Base-by-base conservation (phyloP, 2,329 filamentous ascomycete genomes). In the Orbilia ellipsospora region DNA sequence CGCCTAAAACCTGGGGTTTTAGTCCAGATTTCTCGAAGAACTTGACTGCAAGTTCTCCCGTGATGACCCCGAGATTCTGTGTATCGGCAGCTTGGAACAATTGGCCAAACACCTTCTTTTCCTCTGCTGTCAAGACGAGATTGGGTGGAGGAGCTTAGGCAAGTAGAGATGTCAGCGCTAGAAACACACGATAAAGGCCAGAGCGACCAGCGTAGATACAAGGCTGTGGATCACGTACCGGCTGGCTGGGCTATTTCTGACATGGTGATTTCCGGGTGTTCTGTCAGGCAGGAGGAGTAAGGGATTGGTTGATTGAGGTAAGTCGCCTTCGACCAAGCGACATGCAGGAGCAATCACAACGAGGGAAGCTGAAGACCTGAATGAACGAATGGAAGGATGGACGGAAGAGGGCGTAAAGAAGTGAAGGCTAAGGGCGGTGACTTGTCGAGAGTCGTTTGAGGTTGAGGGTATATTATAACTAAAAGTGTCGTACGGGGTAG, bases 21-120 rank as follows among this genome's bases (percentile, higher is more conserved):
- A 99, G 86, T 79, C 92, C 90, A 54, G 95, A 98, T 86, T 95
- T 95, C 83, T 98, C 94, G 82, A 99, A 99, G 86, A 99, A 98
- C 82, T 93, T 92, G 82, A 99, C 94, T 73, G 95, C 95, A 77
- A 96, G 88, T 83, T 99, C 95, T 83, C 95, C 95, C 16, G 95
- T 97, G 40, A 99, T 92, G 78, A 98, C 93, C 67, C 94, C 93
- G 70, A 97, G 90, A 81, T 89, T 91, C 80, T 97, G 95, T 73
- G 90, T 91, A 83, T 99, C 95, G 78, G 95, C 95, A 80, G 93
- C 90, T 82, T 92, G 90, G 84, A 99, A 97, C 77, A 99, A 90
- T 83, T 95, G 93, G 79, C 91, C 92, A 83, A 96, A 99, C 73
- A 92, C 89, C 83, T 93, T 91, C 85, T 96, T 97, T 87, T 99